These are phyloP conservation scores for Chlamydomonas asymmetrica DNA, from an alignment of 139 green algal species.

Conservation along the genomic window DNA sequence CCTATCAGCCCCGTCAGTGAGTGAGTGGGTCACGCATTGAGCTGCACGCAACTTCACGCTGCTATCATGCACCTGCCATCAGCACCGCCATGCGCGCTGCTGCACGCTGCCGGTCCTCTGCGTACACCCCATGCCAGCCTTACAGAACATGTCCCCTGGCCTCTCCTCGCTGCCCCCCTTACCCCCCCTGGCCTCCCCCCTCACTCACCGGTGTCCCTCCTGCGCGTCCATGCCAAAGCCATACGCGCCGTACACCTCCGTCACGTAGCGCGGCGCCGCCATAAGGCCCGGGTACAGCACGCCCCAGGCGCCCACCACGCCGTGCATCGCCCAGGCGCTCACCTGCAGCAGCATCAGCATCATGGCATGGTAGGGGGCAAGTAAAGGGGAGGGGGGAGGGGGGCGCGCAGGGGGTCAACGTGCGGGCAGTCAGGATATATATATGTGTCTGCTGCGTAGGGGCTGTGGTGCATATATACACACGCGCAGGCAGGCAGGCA, in stretches of 20 bases:
- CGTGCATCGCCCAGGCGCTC: conserved; percentile 64
- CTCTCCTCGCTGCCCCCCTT: neutral
- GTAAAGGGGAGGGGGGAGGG: neutral
- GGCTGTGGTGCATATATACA: too few species aligned
- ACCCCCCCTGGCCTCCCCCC: neutral
- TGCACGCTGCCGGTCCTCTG: too few species aligned
- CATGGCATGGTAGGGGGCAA: conserved; percentile 11
- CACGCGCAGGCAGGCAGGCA: neutral
- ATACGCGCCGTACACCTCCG: conserved; percentile 43
- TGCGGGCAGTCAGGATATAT: too few species aligned
- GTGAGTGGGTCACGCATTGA: too few species aligned
- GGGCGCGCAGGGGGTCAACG: neutral
- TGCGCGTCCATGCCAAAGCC: neutral
- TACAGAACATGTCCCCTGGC: neutral
- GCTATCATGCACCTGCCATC: too few species aligned
- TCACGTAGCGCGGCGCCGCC: conserved; percentile 35
- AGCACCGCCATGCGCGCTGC: too few species aligned
- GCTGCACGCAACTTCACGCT: too few species aligned
- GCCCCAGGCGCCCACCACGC: conserved; percentile 42
- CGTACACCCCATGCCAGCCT: too few species aligned
- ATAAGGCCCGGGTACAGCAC: conserved; percentile 32
- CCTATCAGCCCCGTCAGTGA: too few species aligned
- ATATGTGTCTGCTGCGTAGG: too few species aligned
- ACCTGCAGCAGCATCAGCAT: conserved; percentile 60
- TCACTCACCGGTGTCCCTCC: neutral